Percentiles rank a stretch among this genome's conserved stretches.
These are phyloP conservation scores for Gossypium schwendimanii DNA, from an alignment of 441 rosid genomes.

Conservation along the genomic window DNA sequence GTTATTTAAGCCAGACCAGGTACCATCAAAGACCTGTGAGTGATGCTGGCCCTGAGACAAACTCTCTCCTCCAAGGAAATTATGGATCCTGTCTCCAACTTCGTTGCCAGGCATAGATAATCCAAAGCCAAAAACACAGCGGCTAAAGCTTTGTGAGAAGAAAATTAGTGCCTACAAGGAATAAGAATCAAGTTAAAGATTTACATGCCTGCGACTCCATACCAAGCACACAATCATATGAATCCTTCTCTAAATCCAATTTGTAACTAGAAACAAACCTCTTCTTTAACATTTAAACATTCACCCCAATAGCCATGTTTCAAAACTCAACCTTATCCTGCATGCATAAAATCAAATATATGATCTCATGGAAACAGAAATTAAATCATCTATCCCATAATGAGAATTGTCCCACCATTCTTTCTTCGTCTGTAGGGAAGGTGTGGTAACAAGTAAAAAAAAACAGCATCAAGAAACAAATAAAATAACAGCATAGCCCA, in stretches of 20 bases:
- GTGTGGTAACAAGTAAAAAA: neutral
- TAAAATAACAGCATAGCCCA: neutral
- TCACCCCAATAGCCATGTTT: constrained; percentile 20
- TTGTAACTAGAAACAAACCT: constrained; percentile 25
- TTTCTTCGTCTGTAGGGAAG: neutral
- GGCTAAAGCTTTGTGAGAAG: constrained; percentile 18
- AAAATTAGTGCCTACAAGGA: constrained; percentile 20
- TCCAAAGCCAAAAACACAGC: constrained; percentile 23
- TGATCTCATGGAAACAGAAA: neutral
- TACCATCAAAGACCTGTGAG: constrained; percentile 49
- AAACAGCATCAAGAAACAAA: neutral
- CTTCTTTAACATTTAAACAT: constrained; percentile 23
- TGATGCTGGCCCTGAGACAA: constrained; percentile 54
- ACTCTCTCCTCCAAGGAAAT: constrained; percentile 71
- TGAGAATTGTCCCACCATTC: neutral
- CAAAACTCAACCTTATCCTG: constrained; percentile 19
- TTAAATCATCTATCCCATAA: neutral
- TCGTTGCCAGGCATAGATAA: constrained; percentile 94
- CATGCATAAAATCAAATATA: constrained; percentile 12
- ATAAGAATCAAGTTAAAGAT: constrained; percentile 12
- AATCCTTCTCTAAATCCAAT: constrained; percentile 11
- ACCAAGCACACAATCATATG: neutral
- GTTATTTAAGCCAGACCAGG: constrained; percentile 51
- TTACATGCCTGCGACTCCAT: neutral
- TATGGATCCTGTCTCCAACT: constrained; percentile 75